Evolutionary conservation across 768 basidiomycete genomes (phyloP), one percentile per base, ranked within the genome.

Genomic region (Boletus reticuloceps): DNA sequence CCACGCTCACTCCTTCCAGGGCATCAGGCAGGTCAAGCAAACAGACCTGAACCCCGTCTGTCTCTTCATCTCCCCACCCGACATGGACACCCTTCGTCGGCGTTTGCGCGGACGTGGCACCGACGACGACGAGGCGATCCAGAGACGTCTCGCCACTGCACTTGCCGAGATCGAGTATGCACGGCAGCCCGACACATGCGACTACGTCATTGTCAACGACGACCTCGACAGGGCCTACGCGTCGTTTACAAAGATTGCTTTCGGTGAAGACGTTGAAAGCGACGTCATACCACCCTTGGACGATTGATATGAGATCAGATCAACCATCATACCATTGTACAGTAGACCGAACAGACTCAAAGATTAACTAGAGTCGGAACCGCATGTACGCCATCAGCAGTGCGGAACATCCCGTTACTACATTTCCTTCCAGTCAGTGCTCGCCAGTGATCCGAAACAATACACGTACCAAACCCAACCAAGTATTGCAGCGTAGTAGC

Each of bases 21-120:
- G 96, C 47, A 91, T 98, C 56, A 88, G 85, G 54, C 91, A 95
- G 72, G 88, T 98, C 66, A 97, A 95, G 69, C 75, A 82, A 50
- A 92, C 92, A 29, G 72, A 81, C 51, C 75, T 98, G 36, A 81
- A 91, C 67, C 91, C 95, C 16, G 79, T 97, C 58, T 97, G 88
- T 71, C 80, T 95, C 59, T 98, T 98, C 74, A 83, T 98, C 69
- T 86, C 92, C 1, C 96, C 96, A 0, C 96, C 96, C 0, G 83
- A 86, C 14, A 74, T 96, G 70, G 36, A 79, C n/a, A 76, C 74
- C 11, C 84, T 98, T 37, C 82, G 85, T 25, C 58, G 72, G 5
- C 88, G 96, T 42, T 79, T 98, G 6, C 78, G 79, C 25, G 78
- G 83, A 0, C 86, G 95, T 5, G 95, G 91, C 1, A 97, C 95